These are phyloP conservation scores for Wickerhamiella azyma DNA, from an alignment of 805 yeast genomes.

Conservation along the genomic window DNA sequence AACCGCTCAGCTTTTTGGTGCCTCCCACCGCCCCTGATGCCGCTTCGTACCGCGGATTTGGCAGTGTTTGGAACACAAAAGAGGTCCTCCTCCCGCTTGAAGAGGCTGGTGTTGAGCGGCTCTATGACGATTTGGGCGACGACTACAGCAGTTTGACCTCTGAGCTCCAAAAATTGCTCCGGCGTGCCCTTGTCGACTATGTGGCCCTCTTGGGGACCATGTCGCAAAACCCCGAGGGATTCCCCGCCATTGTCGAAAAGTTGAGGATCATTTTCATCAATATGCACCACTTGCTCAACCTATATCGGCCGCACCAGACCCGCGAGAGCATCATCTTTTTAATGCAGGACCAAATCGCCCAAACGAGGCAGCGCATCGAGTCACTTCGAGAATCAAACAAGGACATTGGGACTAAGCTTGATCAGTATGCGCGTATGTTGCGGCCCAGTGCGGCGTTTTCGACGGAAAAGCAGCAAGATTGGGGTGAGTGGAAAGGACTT, in stretches of 20 bases:
- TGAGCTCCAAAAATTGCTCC: constrained; percentile 67
- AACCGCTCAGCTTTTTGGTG: constrained; percentile 16
- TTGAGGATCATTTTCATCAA: constrained; percentile 71
- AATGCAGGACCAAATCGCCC: constrained; percentile 49
- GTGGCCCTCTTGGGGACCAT: constrained; percentile 70
- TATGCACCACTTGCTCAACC: constrained; percentile 81
- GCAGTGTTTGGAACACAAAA: constrained; percentile 68
- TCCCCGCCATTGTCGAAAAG: constrained; percentile 54
- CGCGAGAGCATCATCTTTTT: constrained; percentile 74
- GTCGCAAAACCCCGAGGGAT: constrained; percentile 55
- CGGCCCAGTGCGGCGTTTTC: constrained; percentile 7
- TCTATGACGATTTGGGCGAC: constrained; percentile 34
- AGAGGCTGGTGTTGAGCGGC: constrained; percentile 64
- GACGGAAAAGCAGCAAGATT: neutral
- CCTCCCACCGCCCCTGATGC: constrained; percentile 27
- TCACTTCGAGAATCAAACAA: constrained; percentile 29
- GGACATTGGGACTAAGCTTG: constrained; percentile 30
- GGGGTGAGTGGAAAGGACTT: constrained; percentile 12
- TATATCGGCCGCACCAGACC: constrained; percentile 90
- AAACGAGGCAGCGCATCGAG: constrained; percentile 19
- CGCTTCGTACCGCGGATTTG: constrained; percentile 69
- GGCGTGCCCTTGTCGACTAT: constrained; percentile 66
- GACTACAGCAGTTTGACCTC: constrained; percentile 14
- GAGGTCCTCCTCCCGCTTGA: constrained; percentile 66
- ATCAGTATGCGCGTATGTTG: constrained; percentile 23